Conservation (phyloP, 2,329 filamentous ascomycete species). For the Tolypocladium cylindrosporum region DNA sequence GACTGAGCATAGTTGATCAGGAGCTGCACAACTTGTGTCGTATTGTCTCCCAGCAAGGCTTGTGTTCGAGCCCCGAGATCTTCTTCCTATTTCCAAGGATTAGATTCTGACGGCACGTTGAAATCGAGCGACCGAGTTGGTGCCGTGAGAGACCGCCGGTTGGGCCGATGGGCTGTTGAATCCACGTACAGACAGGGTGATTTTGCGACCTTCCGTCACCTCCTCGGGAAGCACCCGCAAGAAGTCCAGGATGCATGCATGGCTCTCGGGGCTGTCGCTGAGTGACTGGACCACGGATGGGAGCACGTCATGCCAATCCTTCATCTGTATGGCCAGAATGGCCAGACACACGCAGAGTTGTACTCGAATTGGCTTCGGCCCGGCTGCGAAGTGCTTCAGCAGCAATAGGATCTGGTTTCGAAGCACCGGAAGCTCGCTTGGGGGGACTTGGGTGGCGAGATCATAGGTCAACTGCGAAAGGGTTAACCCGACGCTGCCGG, state of each 20-base stretch:
- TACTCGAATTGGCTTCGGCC: constrained; percentile 75
- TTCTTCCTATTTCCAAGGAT: constrained; percentile 68
- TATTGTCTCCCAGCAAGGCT: constrained; percentile 86
- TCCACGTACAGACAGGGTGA: constrained; percentile 96
- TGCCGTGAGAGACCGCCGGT: constrained; percentile 20
- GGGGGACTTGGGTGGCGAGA: constrained; percentile 71
- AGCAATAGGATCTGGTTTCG: constrained; percentile 77
- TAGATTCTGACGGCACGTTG: constrained; percentile 25
- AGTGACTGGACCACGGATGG: constrained; percentile 70
- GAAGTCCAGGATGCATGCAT: constrained; percentile 89
- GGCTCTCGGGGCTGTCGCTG: constrained; percentile 64
- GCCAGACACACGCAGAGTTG: constrained; percentile 93
- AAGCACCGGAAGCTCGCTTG: constrained; percentile 62
- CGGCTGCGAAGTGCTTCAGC: constrained; percentile 69
- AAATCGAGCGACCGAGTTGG: constrained; percentile 23
- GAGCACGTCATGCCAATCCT: constrained; percentile 88
- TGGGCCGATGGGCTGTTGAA: constrained; percentile 38
- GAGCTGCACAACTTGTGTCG: constrained; percentile 74
- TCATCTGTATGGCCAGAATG: constrained; percentile 93
- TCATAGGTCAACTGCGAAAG: constrained; percentile 80
- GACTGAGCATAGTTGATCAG: constrained; percentile 87
- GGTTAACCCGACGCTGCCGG: background rate
- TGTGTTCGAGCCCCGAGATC: constrained; percentile 77
- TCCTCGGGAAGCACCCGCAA: constrained; percentile 95
- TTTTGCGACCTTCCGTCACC: constrained; percentile 98